Conservation (phyloP, 345 rosid genomes). For the Arabis hirsuta region DNA sequence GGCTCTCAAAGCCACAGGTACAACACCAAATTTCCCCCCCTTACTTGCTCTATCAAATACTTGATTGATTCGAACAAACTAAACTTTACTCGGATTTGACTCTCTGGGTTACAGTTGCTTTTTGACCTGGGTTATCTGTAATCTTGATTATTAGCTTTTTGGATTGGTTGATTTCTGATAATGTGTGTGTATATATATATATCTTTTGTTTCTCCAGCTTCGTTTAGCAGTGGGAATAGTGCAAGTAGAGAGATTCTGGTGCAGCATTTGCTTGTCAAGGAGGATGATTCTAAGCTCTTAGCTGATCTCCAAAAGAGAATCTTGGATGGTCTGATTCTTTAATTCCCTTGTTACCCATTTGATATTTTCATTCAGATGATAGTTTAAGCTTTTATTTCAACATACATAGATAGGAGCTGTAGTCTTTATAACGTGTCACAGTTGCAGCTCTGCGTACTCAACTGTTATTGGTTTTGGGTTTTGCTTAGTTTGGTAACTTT, state of each 20-base stretch:
- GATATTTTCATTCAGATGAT: neutral
- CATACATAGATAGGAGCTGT: neutral
- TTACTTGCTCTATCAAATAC: slow-evolving; percentile 7
- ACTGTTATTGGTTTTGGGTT: slow-evolving; percentile 7
- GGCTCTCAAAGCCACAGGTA: slow-evolving; percentile 44
- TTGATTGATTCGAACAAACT: neutral
- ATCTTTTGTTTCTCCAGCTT: slow-evolving; percentile 47
- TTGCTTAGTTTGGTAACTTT: neutral
- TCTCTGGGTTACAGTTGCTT: neutral
- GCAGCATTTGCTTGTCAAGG: slow-evolving; percentile 87
- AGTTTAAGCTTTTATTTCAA: slow-evolving; percentile 20
- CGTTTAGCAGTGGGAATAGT: slow-evolving; percentile 56
- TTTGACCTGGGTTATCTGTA: neutral
- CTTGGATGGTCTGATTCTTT: slow-evolving; percentile 53
- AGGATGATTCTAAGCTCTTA: slow-evolving; percentile 65
- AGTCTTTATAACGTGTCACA: neutral
- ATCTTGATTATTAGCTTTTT: neutral
- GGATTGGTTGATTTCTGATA: slow-evolving; percentile 9
- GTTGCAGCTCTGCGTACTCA: neutral
- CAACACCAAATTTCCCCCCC: neutral
- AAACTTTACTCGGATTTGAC: slow-evolving; percentile 18
- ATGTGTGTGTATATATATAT: neutral
- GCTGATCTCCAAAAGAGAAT: slow-evolving; percentile 61
- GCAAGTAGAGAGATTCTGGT: slow-evolving; percentile 68
- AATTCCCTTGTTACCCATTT: neutral